phyloP scores from a whole-genome alignment of 768 basidiomycete species.

The Tephrocybe rancida region DNA sequence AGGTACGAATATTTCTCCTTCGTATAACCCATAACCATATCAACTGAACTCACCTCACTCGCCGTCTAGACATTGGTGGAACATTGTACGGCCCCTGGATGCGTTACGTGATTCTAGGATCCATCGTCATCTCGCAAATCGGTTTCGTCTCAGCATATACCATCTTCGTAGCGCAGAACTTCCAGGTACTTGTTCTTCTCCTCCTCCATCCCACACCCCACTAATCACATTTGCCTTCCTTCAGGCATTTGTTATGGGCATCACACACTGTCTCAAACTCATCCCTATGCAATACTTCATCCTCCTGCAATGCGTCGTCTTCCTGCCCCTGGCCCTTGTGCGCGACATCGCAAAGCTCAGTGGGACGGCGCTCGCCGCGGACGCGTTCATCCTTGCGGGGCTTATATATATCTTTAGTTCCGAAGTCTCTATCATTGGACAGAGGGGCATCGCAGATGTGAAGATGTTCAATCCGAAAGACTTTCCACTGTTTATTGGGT shows the following conservation, averaged over 20 bases:
- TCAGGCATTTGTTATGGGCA: constrained; percentile 79
- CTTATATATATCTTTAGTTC: constrained; percentile 86
- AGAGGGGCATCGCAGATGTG: constrained; percentile 76
- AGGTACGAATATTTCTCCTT: too few relatives aligned
- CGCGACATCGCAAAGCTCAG: constrained; percentile 95
- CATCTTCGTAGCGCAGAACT: constrained; percentile 94
- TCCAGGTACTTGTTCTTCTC: constrained; percentile 44
- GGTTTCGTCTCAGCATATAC: constrained; percentile 92
- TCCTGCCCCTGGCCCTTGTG: constrained; percentile 87
- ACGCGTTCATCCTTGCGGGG: constrained; percentile 92
- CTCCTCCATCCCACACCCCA: background rate
- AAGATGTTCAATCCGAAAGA: constrained; percentile 86
- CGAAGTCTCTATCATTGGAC: constrained; percentile 70
- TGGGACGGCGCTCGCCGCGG: constrained; percentile 88
- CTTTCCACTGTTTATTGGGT: constrained; percentile 94
- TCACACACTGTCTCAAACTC: constrained; percentile 71
- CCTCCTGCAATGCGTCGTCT: constrained; percentile 78
- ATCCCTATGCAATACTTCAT: constrained; percentile 83
- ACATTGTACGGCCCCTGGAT: constrained; percentile 90
- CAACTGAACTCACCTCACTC: background rate
- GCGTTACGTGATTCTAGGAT: constrained; percentile 85
- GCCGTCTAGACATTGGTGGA: constrained; percentile 83
- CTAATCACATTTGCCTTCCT: constrained; percentile 15
- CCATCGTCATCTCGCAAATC: constrained; percentile 87
- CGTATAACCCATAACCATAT: too few relatives aligned